A percentile compares a stretch with the other conserved stretches of the same genome.
Conservation (phyloP, 345 rosid species). For the Brassica napus region DNA sequence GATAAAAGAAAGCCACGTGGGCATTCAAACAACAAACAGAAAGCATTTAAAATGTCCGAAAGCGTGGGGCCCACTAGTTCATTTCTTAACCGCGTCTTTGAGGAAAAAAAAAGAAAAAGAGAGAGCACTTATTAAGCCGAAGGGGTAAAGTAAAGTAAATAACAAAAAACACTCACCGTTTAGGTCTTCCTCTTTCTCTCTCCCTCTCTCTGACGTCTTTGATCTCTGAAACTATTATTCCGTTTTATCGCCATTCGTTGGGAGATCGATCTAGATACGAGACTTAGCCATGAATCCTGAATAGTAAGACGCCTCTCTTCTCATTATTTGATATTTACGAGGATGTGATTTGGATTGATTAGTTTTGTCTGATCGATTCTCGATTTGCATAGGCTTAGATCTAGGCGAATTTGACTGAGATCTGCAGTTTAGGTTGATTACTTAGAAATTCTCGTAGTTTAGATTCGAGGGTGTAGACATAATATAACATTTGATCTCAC, state of each 20-base stretch:
- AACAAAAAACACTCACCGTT: conserved; percentile 16
- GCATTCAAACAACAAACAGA: conserved; percentile 16
- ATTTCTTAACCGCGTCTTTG: conserved; percentile 32
- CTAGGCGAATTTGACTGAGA: background rate
- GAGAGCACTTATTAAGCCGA: conserved; percentile 5
- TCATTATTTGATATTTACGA: background rate
- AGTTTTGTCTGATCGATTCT: conserved; percentile 5
- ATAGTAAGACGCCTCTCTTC: conserved; percentile 38
- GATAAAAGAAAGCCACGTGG: conserved; percentile 16
- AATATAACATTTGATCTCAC: background rate
- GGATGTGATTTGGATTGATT: conserved; percentile 9
- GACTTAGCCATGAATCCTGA: conserved; percentile 39
- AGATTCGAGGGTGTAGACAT: background rate
- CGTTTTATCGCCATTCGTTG: background rate
- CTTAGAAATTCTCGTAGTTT: background rate
- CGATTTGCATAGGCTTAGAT: conserved; percentile 27
- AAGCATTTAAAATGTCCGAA: conserved; percentile 17
- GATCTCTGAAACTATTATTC: conserved; percentile 10
- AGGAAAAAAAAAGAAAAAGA: background rate
- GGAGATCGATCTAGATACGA: conserved; percentile 24
- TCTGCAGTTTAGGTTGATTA: no score
- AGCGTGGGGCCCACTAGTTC: conserved; percentile 19
- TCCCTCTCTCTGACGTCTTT: conserved; percentile 1
- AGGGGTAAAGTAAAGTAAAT: background rate
- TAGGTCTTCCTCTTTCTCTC: conserved; percentile 19